Conservation (phyloP, 1,139 yeast species). For the Casaregolazyma suthepensis region DNA sequence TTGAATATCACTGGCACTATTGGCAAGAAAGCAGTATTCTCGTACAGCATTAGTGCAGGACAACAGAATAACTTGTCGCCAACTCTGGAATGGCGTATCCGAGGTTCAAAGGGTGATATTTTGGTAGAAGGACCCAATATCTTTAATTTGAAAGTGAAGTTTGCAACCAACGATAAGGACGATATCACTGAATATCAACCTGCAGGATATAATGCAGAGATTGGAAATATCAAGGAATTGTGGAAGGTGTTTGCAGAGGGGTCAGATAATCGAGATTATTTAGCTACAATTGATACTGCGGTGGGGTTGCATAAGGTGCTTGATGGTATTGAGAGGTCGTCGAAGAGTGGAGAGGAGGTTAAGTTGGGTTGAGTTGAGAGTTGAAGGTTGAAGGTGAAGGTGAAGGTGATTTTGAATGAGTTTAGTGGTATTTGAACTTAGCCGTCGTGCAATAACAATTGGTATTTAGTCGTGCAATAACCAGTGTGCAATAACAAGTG, state of each 20-base stretch:
- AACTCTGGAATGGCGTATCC: not conserved
- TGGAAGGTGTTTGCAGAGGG: not conserved
- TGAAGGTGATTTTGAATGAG: not conserved
- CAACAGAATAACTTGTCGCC: not conserved
- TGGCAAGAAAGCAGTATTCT: not conserved
- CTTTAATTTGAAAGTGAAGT: not conserved
- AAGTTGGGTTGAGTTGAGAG: not conserved
- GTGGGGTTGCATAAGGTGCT: not conserved
- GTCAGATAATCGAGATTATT: not conserved
- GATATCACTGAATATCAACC: not conserved
- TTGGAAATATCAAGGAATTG: not conserved
- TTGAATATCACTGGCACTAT: not conserved
- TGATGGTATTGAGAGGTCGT: not conserved
- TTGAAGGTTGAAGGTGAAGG: no score
- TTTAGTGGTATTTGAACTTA: not conserved
- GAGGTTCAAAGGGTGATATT: conserved; percentile 4
- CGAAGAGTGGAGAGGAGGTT: not conserved
- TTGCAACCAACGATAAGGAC: conserved; percentile 1
- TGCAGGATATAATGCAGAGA: not conserved
- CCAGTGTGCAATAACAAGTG: no score
- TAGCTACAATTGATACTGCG: not conserved
- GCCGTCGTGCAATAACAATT: no score
- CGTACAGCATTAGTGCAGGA: conserved; percentile 1
- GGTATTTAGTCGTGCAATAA: no score
- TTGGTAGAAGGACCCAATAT: not conserved